These are phyloP conservation scores for Linum lewisii DNA, from an alignment of 345 rosid species.

Conservation along the genomic window DNA sequence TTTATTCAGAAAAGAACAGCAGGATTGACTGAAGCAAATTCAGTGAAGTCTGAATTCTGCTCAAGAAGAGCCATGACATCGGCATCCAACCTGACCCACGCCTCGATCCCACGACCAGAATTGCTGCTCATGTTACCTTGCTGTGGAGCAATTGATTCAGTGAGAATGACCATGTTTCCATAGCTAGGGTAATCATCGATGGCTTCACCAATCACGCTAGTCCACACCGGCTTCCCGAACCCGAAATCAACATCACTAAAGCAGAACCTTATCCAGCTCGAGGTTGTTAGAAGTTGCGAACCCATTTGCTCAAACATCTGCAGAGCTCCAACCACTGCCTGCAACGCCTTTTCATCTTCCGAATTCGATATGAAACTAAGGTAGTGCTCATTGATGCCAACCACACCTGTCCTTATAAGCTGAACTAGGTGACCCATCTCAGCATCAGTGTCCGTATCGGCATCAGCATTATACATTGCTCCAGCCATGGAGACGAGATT, in stretches of 20 bases:
- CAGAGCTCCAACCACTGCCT: conserved; percentile 1
- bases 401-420: background rate
- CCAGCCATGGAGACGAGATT: conserved; percentile 2
- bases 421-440: conserved; percentile 1
- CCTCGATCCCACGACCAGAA: background rate
- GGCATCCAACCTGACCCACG: conserved; percentile 13
- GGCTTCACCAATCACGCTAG: conserved; percentile 3
- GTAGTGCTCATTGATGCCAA: background rate
- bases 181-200: background rate
- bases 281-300: background rate
- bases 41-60: conserved; percentile 7
- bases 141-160: background rate
- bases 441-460: background rate
- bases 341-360: background rate
- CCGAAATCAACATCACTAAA: conserved; percentile 8
- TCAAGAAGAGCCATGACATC: background rate
- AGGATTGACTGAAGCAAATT: conserved; percentile 13
- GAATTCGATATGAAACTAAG: background rate
- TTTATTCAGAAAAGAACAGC: background rate
- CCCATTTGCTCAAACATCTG: background rate
- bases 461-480: background rate
- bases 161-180: conserved; percentile 4
- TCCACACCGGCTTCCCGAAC: conserved; percentile 11
- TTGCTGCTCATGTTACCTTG: background rate
- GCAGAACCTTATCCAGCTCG: conserved; percentile 10